phyloP scores from a whole-genome alignment of 345 rosid species.

The Carallia pectinifolia region DNA sequence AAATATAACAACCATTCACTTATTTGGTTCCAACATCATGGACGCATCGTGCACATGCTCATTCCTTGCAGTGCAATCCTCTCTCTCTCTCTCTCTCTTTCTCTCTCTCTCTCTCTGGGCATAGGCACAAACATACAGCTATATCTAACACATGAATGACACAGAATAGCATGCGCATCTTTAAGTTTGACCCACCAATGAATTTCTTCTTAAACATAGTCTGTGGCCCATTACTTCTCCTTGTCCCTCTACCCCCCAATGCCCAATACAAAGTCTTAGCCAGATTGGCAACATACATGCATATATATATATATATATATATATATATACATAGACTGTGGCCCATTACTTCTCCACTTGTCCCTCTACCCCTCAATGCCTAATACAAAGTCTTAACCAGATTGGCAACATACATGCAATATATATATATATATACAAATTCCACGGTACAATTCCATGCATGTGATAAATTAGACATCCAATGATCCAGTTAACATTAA shows the following conservation, averaged over 20 bases:
- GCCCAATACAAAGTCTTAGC: too few species aligned
- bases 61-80: background rate
- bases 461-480: too few species aligned
- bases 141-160: background rate
- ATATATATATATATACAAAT: too few species aligned
- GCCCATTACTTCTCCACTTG: too few species aligned
- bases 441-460: background rate
- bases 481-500: too few species aligned
- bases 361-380: background rate
- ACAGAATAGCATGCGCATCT: background rate
- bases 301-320: too few species aligned
- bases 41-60: slow-evolving; percentile 2
- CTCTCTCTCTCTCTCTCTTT: slow-evolving; percentile 8
- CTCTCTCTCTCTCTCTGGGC: background rate
- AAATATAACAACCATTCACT: background rate
- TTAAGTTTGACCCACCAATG: slow-evolving; percentile 3
- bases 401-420: too few species aligned
- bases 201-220: background rate
- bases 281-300: too few species aligned
- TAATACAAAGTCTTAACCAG: too few species aligned
- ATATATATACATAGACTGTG: too few species aligned
- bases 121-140: background rate
- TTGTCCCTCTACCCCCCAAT: background rate
- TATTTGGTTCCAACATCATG: slow-evolving; percentile 16
- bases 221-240: background rate